These are phyloP conservation scores for Hypoxylon sp. DNA, from an alignment of 2,329 filamentous ascomycete genomes.

Conservation along the genomic window DNA sequence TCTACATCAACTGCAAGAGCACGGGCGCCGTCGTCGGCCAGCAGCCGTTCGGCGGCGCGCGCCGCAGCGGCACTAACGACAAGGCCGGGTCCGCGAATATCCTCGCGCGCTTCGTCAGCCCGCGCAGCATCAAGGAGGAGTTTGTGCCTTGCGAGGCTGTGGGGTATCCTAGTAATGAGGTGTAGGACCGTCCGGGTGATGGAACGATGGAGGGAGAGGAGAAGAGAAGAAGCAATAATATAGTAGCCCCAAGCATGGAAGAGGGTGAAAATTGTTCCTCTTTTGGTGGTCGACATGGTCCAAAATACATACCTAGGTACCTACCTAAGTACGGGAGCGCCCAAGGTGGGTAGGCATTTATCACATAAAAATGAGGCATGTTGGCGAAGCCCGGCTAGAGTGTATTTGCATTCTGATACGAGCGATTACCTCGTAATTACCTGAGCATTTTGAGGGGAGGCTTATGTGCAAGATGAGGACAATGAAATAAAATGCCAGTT, in stretches of 20 bases:
- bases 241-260: too few species aligned
- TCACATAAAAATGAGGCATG: too few species aligned
- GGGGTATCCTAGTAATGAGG: conserved; percentile 75
- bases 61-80: conserved; percentile 76
- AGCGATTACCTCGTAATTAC: too few species aligned
- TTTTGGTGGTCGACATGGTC: background rate
- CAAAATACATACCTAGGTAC: too few species aligned
- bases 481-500: too few species aligned
- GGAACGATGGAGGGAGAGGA: background rate
- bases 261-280: too few species aligned
- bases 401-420: too few species aligned
- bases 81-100: conserved; percentile 74
- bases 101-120: conserved; percentile 71
- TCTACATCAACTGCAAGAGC: conserved; percentile 87
- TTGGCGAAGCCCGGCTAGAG: too few species aligned
- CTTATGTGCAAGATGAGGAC: too few species aligned
- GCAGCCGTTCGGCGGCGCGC: conserved; percentile 74
- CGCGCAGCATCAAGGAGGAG: conserved; percentile 77
- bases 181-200: conserved; percentile 49
- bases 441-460: too few species aligned
- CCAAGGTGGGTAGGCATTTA: too few species aligned
- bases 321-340: too few species aligned
- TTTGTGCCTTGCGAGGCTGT: conserved; percentile 70
- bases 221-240: background rate
- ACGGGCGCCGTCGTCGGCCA: conserved; percentile 77